Evolutionary conservation across 1,139 yeast genomes (phyloP).

Genomic region (Yarrowia galli): DNA sequence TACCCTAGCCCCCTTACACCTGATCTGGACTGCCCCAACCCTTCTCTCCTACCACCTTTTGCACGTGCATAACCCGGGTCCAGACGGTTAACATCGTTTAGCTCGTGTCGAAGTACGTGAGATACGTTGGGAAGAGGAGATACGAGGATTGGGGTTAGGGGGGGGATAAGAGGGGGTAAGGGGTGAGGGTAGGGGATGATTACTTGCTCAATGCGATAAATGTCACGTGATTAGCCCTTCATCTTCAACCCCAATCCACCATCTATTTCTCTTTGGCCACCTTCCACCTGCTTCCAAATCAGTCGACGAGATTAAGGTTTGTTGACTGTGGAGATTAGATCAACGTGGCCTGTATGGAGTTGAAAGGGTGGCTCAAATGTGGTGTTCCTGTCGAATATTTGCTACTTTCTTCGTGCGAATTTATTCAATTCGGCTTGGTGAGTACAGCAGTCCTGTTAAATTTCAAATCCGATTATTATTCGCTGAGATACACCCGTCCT

Average conservation of each 20-base stretch:
- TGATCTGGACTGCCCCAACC: not conserved
- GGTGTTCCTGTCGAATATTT: not conserved
- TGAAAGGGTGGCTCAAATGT: not conserved
- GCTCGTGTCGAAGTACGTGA: constrained; percentile 17
- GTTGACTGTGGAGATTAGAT: constrained; percentile 30
- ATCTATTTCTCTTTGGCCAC: too few species aligned
- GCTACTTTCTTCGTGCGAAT: not conserved
- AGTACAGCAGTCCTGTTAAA: too few species aligned
- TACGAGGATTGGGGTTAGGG: not conserved
- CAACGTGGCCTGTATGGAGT: constrained; percentile 14
- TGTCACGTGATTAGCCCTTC: too few species aligned
- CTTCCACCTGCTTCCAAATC: constrained; percentile 24
- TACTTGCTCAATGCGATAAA: too few species aligned
- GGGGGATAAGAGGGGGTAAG: too few species aligned
- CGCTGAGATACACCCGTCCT: not conserved
- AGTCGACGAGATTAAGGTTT: constrained; percentile 15
- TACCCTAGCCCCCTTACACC: not conserved
- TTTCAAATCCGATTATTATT: not conserved
- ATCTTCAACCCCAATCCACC: too few species aligned
- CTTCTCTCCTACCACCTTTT: not conserved
- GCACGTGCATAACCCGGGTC: constrained; percentile 30
- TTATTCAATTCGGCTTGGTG: not conserved
- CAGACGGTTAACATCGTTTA: constrained; percentile 12
- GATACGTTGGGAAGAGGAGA: constrained; percentile 5
- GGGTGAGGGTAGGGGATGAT: too few species aligned